Evolutionary conservation across 805 yeast genomes (phyloP), one percentile per base, ranked within the genome.

Genomic region (Myxozyma mucilagina): DNA sequence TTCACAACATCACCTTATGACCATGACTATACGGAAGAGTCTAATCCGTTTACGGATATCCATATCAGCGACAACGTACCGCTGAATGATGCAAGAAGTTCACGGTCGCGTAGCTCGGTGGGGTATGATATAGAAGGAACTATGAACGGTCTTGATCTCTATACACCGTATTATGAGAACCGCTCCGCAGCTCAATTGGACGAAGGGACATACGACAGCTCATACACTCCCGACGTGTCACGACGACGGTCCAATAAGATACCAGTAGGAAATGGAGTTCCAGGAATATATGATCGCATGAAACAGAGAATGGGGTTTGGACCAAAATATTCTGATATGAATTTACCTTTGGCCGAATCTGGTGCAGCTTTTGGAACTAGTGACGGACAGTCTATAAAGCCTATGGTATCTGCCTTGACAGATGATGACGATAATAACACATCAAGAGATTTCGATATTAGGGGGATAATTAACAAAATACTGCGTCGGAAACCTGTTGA

Each of bases 401-500:
- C 43, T 7, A 14, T 18, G 41, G 47, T 14, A 35, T 11, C 45
- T 35, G 31, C 45, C 13, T 29, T 36, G 20, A 24, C 35, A 31
- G 14, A 14, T 9, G 42, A 16, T 49, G 54, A 50, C 8, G 54
- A 50, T 39, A n/a, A 44, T 4, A 4, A 44, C 1, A 45, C 24
- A 34, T 7, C 54, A 6, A 36, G 56, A 5, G 65, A 63, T 4
- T 58, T 64, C 42, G 61, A 56, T 32, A 51, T 62, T 24, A 41
- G 54, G 6, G 13, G 34, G 38, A 35, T 56, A 20, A 39, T 59
- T 45, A 57, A 53, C 34, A 51, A 24, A 36, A 49, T 77, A 29
- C 49, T 71, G 24, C 65, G 77, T 18, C 61, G 68, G 20, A 64
- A 64, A 47, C 58, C 59, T 13, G 63, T 65, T 10, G 74, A 71